Conservation (phyloP, 2,329 filamentous ascomycete genomes). For the Magnaporthiopsis poae region DNA sequence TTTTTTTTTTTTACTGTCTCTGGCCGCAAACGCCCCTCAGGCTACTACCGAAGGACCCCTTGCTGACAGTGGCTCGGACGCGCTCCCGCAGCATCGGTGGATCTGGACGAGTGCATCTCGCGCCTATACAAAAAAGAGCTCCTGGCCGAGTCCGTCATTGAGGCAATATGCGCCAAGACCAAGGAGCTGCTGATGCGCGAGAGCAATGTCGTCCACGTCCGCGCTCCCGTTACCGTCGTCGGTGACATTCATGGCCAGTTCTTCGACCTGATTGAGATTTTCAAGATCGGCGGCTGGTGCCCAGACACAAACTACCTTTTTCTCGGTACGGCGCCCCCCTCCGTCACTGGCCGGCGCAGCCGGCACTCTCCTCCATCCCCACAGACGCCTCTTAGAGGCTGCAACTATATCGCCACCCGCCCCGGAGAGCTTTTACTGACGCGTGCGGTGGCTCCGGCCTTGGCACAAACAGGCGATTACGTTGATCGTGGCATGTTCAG, state of each 20-base stretch:
- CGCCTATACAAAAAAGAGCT: constrained; percentile 95
- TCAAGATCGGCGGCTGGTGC: constrained; percentile 93
- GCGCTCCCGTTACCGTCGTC: constrained; percentile 89
- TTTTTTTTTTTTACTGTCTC: constrained; percentile 69
- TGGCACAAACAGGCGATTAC: constrained; percentile 63
- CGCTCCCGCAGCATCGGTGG: constrained; percentile 64
- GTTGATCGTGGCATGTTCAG: constrained; percentile 97
- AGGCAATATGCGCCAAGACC: constrained; percentile 97
- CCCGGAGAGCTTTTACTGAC: neutral
- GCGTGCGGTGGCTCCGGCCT: neutral
- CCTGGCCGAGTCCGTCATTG: constrained; percentile 88
- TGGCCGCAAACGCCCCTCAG: constrained; percentile 24
- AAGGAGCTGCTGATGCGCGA: constrained; percentile 99
- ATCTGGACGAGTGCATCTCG: constrained; percentile 96
- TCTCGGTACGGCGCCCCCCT: constrained; percentile 51
- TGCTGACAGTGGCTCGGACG: constrained; percentile 11
- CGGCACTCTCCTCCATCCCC: neutral
- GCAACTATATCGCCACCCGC: too few species aligned
- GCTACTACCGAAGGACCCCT: neutral
- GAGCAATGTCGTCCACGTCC: constrained; percentile 97
- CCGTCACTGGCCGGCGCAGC: constrained; percentile 2
- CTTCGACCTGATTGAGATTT: constrained; percentile 98
- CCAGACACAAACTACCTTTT: constrained; percentile 98
- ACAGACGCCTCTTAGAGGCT: too few species aligned
- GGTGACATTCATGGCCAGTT: constrained; percentile 99